These are phyloP conservation scores for rapeseed (Brassica napus) DNA, from an alignment of 345 rosid genomes.

Conservation along the genomic window Da-Ae NC_063449.1:14477001-14477500, in stretches of 20 bases:
- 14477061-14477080: slow-evolving; percentile 72
- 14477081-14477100: slow-evolving; percentile 84
- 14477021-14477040: slow-evolving; percentile 82
- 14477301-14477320: background rate
- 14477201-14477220: slow-evolving; percentile 27
- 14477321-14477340: background rate
- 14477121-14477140: slow-evolving; percentile 59
- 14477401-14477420: background rate
- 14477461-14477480: slow-evolving; percentile 17
- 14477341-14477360: background rate
- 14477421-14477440: slow-evolving; percentile 7
- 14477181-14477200: slow-evolving; percentile 46
- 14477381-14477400: slow-evolving; percentile 26
- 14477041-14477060: slow-evolving; percentile 79
- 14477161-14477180: slow-evolving; percentile 64
- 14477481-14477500: slow-evolving; percentile 38
- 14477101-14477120: slow-evolving; percentile 69
- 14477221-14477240: slow-evolving; percentile 2
- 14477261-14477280: slow-evolving; percentile 1
- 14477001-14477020: slow-evolving; percentile 84
- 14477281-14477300: background rate
- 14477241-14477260: background rate
- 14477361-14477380: background rate
- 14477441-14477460: slow-evolving; percentile 7
- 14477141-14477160: slow-evolving; percentile 74